Conservation (phyloP, 2,329 filamentous ascomycete species). For the Helicocarpus griseus region DNA sequence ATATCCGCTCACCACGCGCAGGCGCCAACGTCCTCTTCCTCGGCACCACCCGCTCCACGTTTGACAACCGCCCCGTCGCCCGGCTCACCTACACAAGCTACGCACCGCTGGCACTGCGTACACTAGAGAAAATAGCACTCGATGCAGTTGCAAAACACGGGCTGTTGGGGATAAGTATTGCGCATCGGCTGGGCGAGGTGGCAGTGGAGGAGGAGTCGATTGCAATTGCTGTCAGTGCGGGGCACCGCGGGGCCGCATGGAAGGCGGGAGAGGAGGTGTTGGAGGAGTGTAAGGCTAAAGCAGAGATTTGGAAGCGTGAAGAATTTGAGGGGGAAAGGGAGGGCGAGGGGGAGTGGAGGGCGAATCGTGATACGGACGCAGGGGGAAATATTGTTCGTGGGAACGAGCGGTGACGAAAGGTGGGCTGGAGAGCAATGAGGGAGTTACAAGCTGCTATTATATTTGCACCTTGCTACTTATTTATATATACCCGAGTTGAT, state of each 20-base stretch:
- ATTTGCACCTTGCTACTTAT: too few relatives aligned
- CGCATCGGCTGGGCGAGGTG: constrained; percentile 76
- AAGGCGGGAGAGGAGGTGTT: constrained; percentile 77
- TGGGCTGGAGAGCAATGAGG: too few relatives aligned
- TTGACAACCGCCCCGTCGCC: constrained; percentile 31
- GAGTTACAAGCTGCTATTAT: too few relatives aligned
- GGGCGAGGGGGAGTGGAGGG: constrained; percentile 66
- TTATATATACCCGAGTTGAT: too few relatives aligned
- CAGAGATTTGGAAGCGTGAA: constrained; percentile 95
- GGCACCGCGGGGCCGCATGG: constrained; percentile 81
- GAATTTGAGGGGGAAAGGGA: constrained; percentile 65
- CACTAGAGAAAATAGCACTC: constrained; percentile 28
- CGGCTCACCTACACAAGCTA: constrained; percentile 38
- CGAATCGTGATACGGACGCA: constrained; percentile 64
- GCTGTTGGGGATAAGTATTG: constrained; percentile 65
- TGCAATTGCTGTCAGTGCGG: constrained; percentile 72
- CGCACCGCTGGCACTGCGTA: constrained; percentile 32
- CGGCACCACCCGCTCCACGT: constrained; percentile 37
- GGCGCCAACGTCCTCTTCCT: constrained; percentile 39
- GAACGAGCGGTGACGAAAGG: too few relatives aligned
- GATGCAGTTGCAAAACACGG: constrained; percentile 47
- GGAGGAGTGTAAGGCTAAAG: constrained; percentile 72
- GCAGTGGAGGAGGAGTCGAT: constrained; percentile 92
- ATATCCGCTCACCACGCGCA: constrained; percentile 32
- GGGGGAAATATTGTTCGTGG: constrained; percentile 27